Evolutionary conservation across 2,329 filamentous ascomycete species (phyloP), one percentile per base, ranked within the genome.

Genomic region (Dothistroma pini): DNA sequence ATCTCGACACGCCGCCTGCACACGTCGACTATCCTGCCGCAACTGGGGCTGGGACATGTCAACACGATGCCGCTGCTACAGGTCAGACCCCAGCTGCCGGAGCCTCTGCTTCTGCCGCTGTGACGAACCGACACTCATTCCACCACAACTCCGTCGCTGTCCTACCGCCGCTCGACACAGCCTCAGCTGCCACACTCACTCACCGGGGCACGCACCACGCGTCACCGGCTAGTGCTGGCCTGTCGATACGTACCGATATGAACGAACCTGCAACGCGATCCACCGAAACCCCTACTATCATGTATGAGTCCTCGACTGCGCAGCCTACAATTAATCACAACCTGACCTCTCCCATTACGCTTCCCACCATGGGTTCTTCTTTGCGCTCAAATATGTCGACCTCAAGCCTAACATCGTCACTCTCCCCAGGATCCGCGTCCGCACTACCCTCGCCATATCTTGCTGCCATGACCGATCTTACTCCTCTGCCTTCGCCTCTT

Each of bases 401-500:
- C 16, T 73, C 71, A 50, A 80, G 78, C 68, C 75, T 80, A 64
- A 68, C 73, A 1, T 77, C 75, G 4, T 80, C 79, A 34, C 67
- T 79, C 21, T 81, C 78, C 44, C 77, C 77, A 11, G 75, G 72
- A 49, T 79, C 79, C 11, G 75, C 75, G 49, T 79, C 78, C 16
- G 75, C 75, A 35, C 71, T 81, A 22, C 76, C 78, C 29, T 81
- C 79, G 59, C 80, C 80, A 25, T 78, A 77, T 29, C 74, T 82
- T 22, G 76, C 77, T 60, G 77, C 80, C 12, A 76, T 82, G 70
- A 68, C 75, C 50, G 80, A 82, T 66, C 75, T 82, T 56, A 82
- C 80, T n/a, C 80, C 80, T 41, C 73, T 82, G n/a, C 80, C 80
- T 6, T 81, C 80, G 12, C 80, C 80, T 31, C 70, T 81, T 9